A percentile compares a stretch with the other conserved stretches of the same genome.
Evolutionary conservation across 2,329 filamentous ascomycete species (phyloP).

Genomic region (Clonostachys byssicola): DNA sequence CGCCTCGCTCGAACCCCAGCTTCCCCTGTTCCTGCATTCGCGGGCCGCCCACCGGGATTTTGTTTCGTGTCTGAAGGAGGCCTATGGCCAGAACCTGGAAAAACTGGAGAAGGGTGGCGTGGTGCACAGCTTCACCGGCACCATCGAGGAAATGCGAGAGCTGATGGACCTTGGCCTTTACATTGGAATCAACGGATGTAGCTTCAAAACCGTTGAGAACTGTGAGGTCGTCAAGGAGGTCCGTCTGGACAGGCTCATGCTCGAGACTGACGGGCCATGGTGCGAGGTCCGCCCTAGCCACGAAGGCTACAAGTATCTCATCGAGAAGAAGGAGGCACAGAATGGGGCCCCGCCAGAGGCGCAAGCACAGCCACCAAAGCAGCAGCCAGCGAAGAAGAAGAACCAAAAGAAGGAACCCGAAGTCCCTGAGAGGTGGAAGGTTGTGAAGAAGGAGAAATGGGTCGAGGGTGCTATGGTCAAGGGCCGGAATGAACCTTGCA

Average conservation of each 20-base stretch:
- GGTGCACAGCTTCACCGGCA: slow-evolving; percentile 94
- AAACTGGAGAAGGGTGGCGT: slow-evolving; percentile 71
- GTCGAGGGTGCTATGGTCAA: slow-evolving; percentile 85
- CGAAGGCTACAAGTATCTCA: slow-evolving; percentile 70
- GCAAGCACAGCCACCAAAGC: slow-evolving; percentile 8
- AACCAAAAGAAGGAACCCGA: slow-evolving; percentile 59
- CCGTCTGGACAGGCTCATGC: slow-evolving; percentile 75
- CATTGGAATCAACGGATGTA: slow-evolving; percentile 95
- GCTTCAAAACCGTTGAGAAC: slow-evolving; percentile 91
- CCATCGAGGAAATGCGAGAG: slow-evolving; percentile 75
- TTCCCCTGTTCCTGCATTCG: slow-evolving; percentile 90
- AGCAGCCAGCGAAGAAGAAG: slow-evolving; percentile 35
- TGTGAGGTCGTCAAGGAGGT: slow-evolving; percentile 78
- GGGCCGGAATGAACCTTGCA: slow-evolving; percentile 88
- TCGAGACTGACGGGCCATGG: slow-evolving; percentile 97
- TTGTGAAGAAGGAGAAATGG: slow-evolving; percentile 97
- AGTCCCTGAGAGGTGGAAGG: slow-evolving; percentile 69
- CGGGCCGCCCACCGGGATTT: slow-evolving; percentile 86
- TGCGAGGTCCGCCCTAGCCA: slow-evolving; percentile 91
- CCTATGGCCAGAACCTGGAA: slow-evolving; percentile 55
- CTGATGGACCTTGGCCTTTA: slow-evolving; percentile 79
- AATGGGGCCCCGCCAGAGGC: slow-evolving; percentile 13
- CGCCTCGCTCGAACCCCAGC: slow-evolving; percentile 60
- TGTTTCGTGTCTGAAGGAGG: slow-evolving; percentile 60
- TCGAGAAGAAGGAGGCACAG: slow-evolving; percentile 31